Percentiles rank a stretch among this genome's conserved stretches.
Conservation (phyloP, 129 eudicot species). For the Saposhnikovia divaricata region DNA sequence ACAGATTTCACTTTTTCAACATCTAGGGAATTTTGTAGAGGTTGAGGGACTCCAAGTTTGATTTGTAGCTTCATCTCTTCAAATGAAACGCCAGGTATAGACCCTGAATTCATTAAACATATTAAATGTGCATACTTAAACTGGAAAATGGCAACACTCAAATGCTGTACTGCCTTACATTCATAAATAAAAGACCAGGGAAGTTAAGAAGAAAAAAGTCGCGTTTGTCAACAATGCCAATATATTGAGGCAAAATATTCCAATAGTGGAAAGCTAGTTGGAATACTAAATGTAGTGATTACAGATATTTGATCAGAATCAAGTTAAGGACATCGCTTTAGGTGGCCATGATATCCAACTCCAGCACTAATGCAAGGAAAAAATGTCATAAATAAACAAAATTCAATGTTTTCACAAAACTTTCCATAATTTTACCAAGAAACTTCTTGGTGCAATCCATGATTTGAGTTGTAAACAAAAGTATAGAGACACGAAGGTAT, state of each 20-base stretch:
- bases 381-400: background rate
- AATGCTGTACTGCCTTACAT: background rate
- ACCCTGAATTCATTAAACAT: slow-evolving; percentile 37
- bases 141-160: too few relatives aligned
- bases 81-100: slow-evolving; percentile 85
- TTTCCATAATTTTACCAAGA: background rate
- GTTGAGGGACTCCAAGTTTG: slow-evolving; percentile 77
- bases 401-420: background rate
- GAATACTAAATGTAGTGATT: background rate
- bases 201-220: background rate
- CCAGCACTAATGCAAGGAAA: background rate
- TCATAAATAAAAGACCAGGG: background rate
- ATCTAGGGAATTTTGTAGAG: slow-evolving; percentile 73
- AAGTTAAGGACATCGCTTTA: background rate
- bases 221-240: background rate
- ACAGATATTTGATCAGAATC: background rate
- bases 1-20: slow-evolving; percentile 84
- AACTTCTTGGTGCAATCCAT: background rate
- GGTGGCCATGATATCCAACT: background rate
- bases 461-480: background rate
- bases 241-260: background rate
- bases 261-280: background rate
- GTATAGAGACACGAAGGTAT: background rate
- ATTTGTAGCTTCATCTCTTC: slow-evolving; percentile 87
- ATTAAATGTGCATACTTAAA: background rate